Evolutionary conservation across 2,329 filamentous ascomycete genomes (phyloP).

Genomic region (Ciborinia camelliae): DNA sequence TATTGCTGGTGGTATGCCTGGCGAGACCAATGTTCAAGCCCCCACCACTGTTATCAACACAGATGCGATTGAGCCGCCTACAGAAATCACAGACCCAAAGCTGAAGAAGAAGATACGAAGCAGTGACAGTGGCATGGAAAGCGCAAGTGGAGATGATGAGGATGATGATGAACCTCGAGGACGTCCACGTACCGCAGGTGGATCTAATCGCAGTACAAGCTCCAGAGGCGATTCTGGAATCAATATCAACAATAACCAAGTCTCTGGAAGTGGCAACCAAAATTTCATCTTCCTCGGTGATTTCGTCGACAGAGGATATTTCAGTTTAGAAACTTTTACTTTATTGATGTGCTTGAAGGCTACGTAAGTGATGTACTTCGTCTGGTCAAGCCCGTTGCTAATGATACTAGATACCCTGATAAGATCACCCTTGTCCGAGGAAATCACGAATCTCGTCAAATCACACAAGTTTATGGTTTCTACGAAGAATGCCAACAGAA

Average conservation of each 20-base stretch:
- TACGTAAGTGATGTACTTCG: slow-evolving; percentile 47
- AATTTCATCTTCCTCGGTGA: slow-evolving; percentile 73
- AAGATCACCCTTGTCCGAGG: slow-evolving; percentile 70
- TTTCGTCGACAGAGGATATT: slow-evolving; percentile 72
- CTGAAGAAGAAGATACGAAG: slow-evolving; percentile 80
- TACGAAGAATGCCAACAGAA: slow-evolving; percentile 76
- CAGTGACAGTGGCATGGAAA: slow-evolving; percentile 45
- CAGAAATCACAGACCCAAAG: slow-evolving; percentile 83
- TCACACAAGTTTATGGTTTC: slow-evolving; percentile 75
- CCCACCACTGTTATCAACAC: slow-evolving; percentile 77
- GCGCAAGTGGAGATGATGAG: slow-evolving; percentile 48
- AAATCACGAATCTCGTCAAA: slow-evolving; percentile 74
- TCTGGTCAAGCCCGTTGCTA: slow-evolving; percentile 16
- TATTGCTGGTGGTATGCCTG: slow-evolving; percentile 94
- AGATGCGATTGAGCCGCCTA: slow-evolving; percentile 89
- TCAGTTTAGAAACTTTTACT: slow-evolving; percentile 70
- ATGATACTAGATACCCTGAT: slow-evolving; percentile 58
- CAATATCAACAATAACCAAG: slow-evolving; percentile 39
- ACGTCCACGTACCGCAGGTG: slow-evolving; percentile 42
- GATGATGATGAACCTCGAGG: slow-evolving; percentile 50
- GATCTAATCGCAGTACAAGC: slow-evolving; percentile 44
- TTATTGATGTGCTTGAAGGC: slow-evolving; percentile 70
- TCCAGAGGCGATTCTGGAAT: slow-evolving; percentile 39
- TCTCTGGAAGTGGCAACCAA: slow-evolving; percentile 54
- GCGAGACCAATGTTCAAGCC: slow-evolving; percentile 67